Base-by-base conservation (phyloP, 495 filamentous ascomycete species). In the Lindgomyces ingoldianus region DNA sequence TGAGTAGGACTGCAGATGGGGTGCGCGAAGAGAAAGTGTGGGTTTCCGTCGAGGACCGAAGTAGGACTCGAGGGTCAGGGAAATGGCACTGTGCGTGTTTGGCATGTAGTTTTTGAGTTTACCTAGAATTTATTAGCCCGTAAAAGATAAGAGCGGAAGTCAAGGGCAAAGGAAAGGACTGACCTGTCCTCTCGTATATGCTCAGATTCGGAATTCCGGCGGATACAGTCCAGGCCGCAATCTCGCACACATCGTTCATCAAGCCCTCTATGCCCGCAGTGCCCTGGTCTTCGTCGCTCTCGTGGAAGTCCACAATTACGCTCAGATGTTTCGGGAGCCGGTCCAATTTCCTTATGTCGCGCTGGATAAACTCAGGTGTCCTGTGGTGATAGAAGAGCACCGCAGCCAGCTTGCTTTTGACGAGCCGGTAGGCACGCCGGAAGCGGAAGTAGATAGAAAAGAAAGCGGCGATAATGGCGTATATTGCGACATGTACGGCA, bases 351-450 rank as follows among this genome's bases (percentile, higher is more conserved):
- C 49, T 87, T n/a, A 97, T 89, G 79, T 98, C 94, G 62, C 87
- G 84, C 67, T 85, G 83, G 66, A 99, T 95, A 60, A 96, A 80
- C 77, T 96, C 90, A 18, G 94, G 94, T 1, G 92, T 93, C 46
- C 89, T 87, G 75, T 98, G 93, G 74, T 98, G 95, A 77, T 99
- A 90, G 70, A 91, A 89, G 24, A 92, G 80, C 62, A 98, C 80
- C 11, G 91, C 87, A 65, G 91, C 81, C 56, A 92, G 75, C 26
- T 87, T 86, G 72, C 92, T 86, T 48, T 85, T 76, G 36, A 94
- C 79, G 24, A 85, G 85, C 75, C 93, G 89, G 72, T 90, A 95
- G 36, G 85, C 83, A 70, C 88, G 86, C 36, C 93, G 84, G 47
- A 92, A 75, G 30, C 91, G 90, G 49, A 96, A 84, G 70, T 94